phyloP scores from a whole-genome alignment of 106 monocot genomes.

The Apostasia shenzhenica region DNA sequence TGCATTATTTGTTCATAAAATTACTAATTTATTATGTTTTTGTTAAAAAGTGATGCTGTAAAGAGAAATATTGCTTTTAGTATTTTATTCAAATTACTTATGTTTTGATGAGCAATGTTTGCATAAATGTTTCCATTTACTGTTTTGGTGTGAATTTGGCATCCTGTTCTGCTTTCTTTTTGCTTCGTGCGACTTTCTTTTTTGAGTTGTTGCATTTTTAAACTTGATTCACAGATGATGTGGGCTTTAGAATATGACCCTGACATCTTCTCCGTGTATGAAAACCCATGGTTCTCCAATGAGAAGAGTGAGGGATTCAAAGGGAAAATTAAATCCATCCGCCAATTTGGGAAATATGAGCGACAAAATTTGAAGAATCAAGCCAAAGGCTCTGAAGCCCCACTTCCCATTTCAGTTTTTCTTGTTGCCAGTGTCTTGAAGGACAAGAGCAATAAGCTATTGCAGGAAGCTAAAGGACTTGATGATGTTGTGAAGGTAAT shows the following conservation, averaged over 20 bases:
- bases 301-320: slow-evolving; percentile 1
- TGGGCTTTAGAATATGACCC: slow-evolving; percentile 37
- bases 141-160: too few species aligned
- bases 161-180: neutral
- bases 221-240: slow-evolving; percentile 24
- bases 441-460: slow-evolving; percentile 10
- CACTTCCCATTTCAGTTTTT: slow-evolving; percentile 10
- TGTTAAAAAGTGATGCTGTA: too few species aligned
- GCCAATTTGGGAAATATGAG: slow-evolving; percentile 14
- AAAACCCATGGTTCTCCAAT: neutral
- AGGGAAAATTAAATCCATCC: slow-evolving; percentile 7
- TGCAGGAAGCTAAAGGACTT: slow-evolving; percentile 10
- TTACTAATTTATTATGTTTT: too few species aligned
- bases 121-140: too few species aligned
- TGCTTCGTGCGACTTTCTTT: neutral
- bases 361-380: slow-evolving; percentile 10
- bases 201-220: neutral
- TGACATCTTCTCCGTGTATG: slow-evolving; percentile 13
- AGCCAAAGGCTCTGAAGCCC: neutral
- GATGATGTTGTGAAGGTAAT: slow-evolving; percentile 15
- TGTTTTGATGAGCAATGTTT: too few species aligned
- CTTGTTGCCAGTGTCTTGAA: slow-evolving; percentile 14
- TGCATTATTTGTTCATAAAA: too few species aligned
- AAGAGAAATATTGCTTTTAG: too few species aligned
- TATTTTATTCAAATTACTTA: too few species aligned